Conservation (phyloP, 805 yeast genomes). For the Candida verbasci region DNA sequence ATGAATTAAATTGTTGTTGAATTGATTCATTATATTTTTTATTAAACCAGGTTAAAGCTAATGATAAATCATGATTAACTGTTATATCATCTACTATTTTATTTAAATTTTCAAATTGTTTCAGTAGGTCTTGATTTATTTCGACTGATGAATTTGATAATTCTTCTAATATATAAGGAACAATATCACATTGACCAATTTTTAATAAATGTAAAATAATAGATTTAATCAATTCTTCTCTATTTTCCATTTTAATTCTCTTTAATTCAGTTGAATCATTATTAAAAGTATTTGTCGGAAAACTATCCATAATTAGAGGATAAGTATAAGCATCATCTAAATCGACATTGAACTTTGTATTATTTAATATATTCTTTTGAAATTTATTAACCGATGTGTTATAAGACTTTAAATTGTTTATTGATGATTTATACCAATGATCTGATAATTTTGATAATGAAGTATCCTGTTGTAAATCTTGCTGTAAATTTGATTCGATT, state of each 20-base stretch:
- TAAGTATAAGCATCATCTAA: conserved; percentile 40
- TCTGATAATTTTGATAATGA: conserved; percentile 9
- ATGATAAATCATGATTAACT: conserved; percentile 25
- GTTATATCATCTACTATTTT: conserved; percentile 31
- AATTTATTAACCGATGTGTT: conserved; percentile 32
- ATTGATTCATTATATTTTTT: no score
- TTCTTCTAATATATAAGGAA: conserved; percentile 24
- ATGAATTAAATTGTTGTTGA: no score
- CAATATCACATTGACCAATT: conserved; percentile 35
- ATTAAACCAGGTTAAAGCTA: conserved; percentile 34
- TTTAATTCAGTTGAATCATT: conserved; percentile 4
- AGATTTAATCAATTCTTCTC: conserved; percentile 30
- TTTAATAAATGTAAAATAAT: conserved; percentile 36
- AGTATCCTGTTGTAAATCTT: conserved; percentile 12
- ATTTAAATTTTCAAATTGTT: conserved; percentile 24
- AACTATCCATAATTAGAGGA: conserved; percentile 28
- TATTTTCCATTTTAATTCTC: conserved; percentile 20
- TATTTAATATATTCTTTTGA: conserved; percentile 29
- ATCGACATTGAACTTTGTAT: conserved; percentile 23
- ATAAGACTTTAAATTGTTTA: conserved; percentile 28
- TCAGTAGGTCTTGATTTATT: conserved; percentile 21
- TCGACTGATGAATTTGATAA: conserved; percentile 14
- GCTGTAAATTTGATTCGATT: no score
- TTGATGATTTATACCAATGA: conserved; percentile 34
- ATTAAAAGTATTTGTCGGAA: no score